phyloP scores from a whole-genome alignment of 169 alveolate genomes.

The Cryptosporidium muris region DNA sequence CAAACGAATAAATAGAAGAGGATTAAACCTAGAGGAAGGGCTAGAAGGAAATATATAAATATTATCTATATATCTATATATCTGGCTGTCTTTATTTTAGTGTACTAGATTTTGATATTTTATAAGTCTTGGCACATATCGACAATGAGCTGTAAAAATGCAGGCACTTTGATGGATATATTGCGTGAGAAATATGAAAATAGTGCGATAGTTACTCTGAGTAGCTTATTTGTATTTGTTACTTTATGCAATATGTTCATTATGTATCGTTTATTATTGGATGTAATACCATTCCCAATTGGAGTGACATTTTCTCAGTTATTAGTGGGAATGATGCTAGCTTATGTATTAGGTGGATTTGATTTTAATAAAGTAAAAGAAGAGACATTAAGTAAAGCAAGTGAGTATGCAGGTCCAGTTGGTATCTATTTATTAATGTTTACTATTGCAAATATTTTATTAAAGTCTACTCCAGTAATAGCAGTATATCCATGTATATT shows the following conservation, averaged over 20 bases:
- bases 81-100: background rate
- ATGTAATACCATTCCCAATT: constrained; percentile 89
- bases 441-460: constrained; percentile 87
- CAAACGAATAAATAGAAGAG: too few relatives aligned
- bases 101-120: background rate
- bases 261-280: constrained; percentile 87
- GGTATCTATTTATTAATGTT: constrained; percentile 88
- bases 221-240: constrained; percentile 81
- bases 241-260: constrained; percentile 90
- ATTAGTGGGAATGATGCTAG: constrained; percentile 89
- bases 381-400: constrained; percentile 51
- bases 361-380: constrained; percentile 82
- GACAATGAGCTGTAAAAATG: constrained; percentile 29
- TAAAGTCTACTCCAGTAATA: constrained; percentile 87
- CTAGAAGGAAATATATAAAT: too few relatives aligned
- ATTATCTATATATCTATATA: background rate
- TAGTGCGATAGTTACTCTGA: constrained; percentile 56
- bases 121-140: background rate
- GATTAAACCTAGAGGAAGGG: too few relatives aligned
- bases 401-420: constrained; percentile 84
- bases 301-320: constrained; percentile 93
- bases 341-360: constrained; percentile 90
- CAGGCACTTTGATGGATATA: constrained; percentile 48
- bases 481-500: constrained; percentile 91
- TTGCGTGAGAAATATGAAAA: constrained; percentile 59